Percentiles rank a stretch among this genome's conserved stretches.
phyloP scores from a whole-genome alignment of 1,284 basidiomycete species.

The Papiliotrema laurentii region DNA sequence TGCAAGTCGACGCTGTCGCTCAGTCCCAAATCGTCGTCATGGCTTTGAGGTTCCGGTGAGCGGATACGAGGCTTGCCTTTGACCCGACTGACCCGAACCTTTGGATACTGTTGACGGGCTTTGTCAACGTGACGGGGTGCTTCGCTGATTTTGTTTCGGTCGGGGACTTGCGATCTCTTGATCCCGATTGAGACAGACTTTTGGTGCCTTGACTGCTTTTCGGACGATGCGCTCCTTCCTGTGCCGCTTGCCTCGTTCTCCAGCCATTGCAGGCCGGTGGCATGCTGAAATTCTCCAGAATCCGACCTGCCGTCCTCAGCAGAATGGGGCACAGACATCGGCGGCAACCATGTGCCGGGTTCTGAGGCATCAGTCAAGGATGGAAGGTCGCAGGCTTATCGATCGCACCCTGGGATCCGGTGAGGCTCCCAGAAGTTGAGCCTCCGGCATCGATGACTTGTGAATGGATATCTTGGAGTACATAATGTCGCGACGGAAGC shows the following conservation, averaged over 20 bases:
- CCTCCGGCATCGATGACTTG: no score
- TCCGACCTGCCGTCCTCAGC: background rate
- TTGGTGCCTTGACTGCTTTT: no score
- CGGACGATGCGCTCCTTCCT: no score
- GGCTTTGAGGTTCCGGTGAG: background rate
- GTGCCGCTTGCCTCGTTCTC: background rate
- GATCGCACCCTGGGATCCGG: background rate
- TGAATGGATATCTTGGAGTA: no score
- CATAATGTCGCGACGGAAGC: background rate
- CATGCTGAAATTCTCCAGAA: background rate
- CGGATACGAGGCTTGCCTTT: background rate
- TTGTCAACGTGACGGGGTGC: no score
- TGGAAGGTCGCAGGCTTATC: background rate
- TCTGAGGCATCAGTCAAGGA: no score
- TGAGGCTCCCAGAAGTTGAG: background rate
- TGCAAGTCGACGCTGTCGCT: background rate
- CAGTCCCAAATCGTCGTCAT: background rate
- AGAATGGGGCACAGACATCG: background rate
- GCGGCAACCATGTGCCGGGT: no score
- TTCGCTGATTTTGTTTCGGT: no score
- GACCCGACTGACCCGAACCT: background rate
- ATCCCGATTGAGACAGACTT: no score
- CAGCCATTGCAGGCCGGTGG: background rate
- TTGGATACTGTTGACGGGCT: no score
- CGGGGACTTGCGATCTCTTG: no score